Evolutionary conservation across 176 grass and related monocot genomes (phyloP).

Genomic region (Aegilops tauschii): DNA sequence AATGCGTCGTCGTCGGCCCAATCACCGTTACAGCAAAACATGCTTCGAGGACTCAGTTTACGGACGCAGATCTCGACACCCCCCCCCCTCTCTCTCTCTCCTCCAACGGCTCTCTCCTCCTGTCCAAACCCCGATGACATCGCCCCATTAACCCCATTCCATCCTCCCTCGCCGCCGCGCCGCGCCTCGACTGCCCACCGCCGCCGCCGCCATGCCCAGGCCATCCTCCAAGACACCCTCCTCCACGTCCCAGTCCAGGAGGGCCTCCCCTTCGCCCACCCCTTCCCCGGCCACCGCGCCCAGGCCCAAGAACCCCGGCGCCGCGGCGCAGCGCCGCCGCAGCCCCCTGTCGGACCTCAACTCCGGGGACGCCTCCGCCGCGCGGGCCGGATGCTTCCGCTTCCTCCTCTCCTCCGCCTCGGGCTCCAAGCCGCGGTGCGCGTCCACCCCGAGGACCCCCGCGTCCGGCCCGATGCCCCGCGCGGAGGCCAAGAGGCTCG

Average conservation of each 20-base stretch:
- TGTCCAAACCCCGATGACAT: background rate
- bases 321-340: slow-evolving; percentile 26
- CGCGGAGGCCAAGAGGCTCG: background rate
- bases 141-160: background rate
- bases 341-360: slow-evolving; percentile 68
- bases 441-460: slow-evolving; percentile 27
- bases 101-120: slow-evolving; percentile 39
- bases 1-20: background rate
- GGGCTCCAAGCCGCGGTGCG: slow-evolving; percentile 15
- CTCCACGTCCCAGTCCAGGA: slow-evolving; percentile 20
- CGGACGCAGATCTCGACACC: slow-evolving; percentile 23
- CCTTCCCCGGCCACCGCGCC: slow-evolving; percentile 38
- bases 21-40: slow-evolving; percentile 5
- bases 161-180: background rate
- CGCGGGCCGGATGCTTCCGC: slow-evolving; percentile 47
- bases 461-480: slow-evolving; percentile 4
- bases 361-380: slow-evolving; percentile 25
- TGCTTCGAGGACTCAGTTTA: background rate
- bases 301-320: slow-evolving; percentile 22
- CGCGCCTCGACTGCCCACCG: background rate
- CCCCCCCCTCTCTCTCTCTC: background rate
- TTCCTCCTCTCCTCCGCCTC: slow-evolving; percentile 50
- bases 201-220: slow-evolving; percentile 20
- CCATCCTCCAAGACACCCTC: slow-evolving; percentile 15
- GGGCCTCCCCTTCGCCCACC: slow-evolving; percentile 12